Evolutionary conservation across 163 green algal genomes (phyloP), one percentile per base, ranked within the genome.

Genomic region (Chlamydomonas reinhardtii): DNA sequence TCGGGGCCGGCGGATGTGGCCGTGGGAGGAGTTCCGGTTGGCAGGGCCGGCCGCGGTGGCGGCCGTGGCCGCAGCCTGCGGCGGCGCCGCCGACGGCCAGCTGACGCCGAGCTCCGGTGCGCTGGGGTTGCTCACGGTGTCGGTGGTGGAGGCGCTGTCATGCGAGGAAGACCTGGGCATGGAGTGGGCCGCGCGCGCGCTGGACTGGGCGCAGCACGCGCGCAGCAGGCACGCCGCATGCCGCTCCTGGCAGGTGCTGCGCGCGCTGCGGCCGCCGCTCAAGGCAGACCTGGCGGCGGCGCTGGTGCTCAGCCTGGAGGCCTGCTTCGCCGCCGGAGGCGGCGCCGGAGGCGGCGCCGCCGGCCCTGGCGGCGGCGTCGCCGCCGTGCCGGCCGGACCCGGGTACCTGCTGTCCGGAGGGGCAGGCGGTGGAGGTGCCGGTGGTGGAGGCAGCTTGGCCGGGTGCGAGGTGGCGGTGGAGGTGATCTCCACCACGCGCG

Each of bases 201-300:
- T 98, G 25, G 94, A 94, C 5, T 99, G 97, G 96, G 93, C 94
- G 35, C 91, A 96, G 76, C 92, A 96, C 32, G 93, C 86, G 27
- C 84, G 84, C 54, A 95, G 82, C 43, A 88, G 94, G 37, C 96
- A 99, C 83, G 75, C 94, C 2, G 92, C 95, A 2, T 94, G 92
- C 62, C 86, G 97, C 35, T 98, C 94, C 2, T 89, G 82, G 79
- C 79, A 85, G 94, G 91, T 97, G 35, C 97, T 96, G 83, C 94
- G 96, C 5, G 94, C 96, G 24, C 91, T 98, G 79, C 68, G 83
- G 39, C 96, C 96, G 39, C 77, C 78, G 22, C 87, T 96, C 8
- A 95, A 62, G n/a, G 89, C 61, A 22, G 91, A 97, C 37, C 92
- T 94, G 9, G 96, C 92, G 39, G 89, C 86, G 27, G 87, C 88